A percentile compares a stretch with the other conserved stretches of the same genome.
Evolutionary conservation across 495 filamentous ascomycete species (phyloP).

Genomic region (Podospora tetraspora): DNA sequence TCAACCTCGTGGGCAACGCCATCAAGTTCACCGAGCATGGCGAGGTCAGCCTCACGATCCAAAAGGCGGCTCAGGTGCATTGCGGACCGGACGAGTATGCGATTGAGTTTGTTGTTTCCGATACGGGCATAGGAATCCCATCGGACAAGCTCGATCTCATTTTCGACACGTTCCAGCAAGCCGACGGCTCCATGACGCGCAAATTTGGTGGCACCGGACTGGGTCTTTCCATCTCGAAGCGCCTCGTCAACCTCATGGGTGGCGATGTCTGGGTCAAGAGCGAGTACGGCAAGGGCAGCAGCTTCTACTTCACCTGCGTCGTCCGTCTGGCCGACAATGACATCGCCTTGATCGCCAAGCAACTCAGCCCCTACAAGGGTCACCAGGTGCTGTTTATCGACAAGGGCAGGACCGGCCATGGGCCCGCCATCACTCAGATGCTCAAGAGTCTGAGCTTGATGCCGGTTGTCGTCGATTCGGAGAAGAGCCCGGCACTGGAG

Average conservation of each 20-base stretch:
- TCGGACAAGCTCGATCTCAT: conserved; percentile 95
- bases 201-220: conserved; percentile 96
- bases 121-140: conserved; percentile 97
- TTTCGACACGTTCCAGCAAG: conserved; percentile 99
- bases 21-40: conserved; percentile 98
- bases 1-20: conserved; percentile 75
- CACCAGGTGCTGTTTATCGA: conserved; percentile 96
- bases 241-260: conserved; percentile 94
- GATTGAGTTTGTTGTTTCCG: conserved; percentile 93
- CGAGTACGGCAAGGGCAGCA: conserved; percentile 86
- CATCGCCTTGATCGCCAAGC: conserved; percentile 70
- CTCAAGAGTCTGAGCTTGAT: conserved; percentile 71
- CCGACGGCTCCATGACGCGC: conserved; percentile 93
- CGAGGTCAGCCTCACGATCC: conserved; percentile 91
- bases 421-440: conserved; percentile 72
- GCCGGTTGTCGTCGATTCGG: conserved; percentile 73
- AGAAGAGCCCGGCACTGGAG: conserved; percentile 44
- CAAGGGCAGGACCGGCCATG: conserved; percentile 76
- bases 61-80: conserved; percentile 57
- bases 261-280: conserved; percentile 97
- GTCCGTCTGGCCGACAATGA: conserved; percentile 83
- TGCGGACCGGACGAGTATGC: conserved; percentile 73
- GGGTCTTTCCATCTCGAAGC: conserved; percentile 92
- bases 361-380: conserved; percentile 81
- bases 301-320: conserved; percentile 95